A percentile compares a stretch with the other conserved stretches of the same genome.
Conservation (phyloP, 805 yeast genomes). For the Cyberlindnera mrakii region DNA sequence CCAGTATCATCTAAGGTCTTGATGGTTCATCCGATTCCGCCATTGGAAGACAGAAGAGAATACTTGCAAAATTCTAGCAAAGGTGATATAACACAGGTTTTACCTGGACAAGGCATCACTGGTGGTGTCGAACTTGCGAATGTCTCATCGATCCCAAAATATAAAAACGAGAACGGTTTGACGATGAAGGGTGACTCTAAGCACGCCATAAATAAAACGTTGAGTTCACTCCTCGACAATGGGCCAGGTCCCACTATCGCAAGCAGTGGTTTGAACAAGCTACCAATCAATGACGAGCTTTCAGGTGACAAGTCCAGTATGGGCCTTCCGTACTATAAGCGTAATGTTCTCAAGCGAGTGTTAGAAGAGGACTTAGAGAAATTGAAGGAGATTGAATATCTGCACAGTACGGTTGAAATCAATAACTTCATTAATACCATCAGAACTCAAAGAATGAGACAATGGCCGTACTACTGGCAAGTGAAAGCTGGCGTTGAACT, state of each 20-base stretch:
- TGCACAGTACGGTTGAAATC: slow-evolving; percentile 42
- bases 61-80: slow-evolving; percentile 13
- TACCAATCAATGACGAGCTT: slow-evolving; percentile 12
- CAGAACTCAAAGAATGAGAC: slow-evolving; percentile 35
- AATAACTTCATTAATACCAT: slow-evolving; percentile 39
- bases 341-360: slow-evolving; percentile 24
- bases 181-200: background rate
- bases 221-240: slow-evolving; percentile 10
- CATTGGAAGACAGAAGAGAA: slow-evolving; percentile 22
- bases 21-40: slow-evolving; percentile 18
- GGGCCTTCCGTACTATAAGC: slow-evolving; percentile 39
- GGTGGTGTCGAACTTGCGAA: slow-evolving; percentile 23
- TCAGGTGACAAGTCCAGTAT: slow-evolving; percentile 24
- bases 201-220: slow-evolving; percentile 10
- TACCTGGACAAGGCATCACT: slow-evolving; percentile 26
- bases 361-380: slow-evolving; percentile 28
- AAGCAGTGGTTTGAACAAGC: slow-evolving; percentile 5
- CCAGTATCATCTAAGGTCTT: background rate
- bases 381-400: slow-evolving; percentile 41
- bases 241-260: slow-evolving; percentile 4
- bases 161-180: slow-evolving; percentile 11
- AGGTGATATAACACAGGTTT: slow-evolving; percentile 19
- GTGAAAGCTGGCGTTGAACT: slow-evolving; percentile 35
- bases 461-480: slow-evolving; percentile 45
- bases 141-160: slow-evolving; percentile 19